These are phyloP conservation scores for Podospora didyma DNA, from an alignment of 495 filamentous ascomycete species.

Conservation along the genomic window DNA sequence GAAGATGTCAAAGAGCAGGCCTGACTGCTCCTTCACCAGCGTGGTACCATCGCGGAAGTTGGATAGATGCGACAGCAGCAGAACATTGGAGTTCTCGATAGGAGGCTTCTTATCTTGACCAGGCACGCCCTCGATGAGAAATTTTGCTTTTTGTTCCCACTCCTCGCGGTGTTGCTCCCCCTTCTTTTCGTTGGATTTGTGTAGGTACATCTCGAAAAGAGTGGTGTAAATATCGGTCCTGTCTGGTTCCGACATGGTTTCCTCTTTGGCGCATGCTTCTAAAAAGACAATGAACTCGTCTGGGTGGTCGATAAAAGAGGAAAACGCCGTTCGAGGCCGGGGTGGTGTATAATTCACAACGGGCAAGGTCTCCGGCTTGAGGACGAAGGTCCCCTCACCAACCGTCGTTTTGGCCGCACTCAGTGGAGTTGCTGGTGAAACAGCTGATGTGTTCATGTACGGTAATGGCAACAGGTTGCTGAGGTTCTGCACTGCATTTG, in stretches of 20 bases:
- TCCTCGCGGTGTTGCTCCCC: conserved; percentile 60
- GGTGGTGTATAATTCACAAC: conserved; percentile 60
- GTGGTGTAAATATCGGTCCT: conserved; percentile 89
- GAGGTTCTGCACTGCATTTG: conserved; percentile 75
- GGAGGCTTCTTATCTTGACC: conserved; percentile 50
- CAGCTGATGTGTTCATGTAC: conserved; percentile 65
- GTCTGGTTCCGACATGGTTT: conserved; percentile 61
- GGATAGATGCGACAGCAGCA: conserved; percentile 87
- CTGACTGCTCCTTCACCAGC: conserved; percentile 89
- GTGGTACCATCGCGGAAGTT: conserved; percentile 87
- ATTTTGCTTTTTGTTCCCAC: conserved; percentile 88
- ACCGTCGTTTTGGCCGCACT: conserved; percentile 30
- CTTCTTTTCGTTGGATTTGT: conserved; percentile 74
- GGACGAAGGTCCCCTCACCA: conserved; percentile 24
- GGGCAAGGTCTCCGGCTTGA: conserved; percentile 26
- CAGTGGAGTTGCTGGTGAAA: conserved; percentile 26
- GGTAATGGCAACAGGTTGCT: conserved; percentile 79
- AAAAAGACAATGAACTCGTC: conserved; percentile 87
- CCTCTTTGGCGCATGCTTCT: conserved; percentile 72
- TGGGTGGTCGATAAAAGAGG: conserved; percentile 91
- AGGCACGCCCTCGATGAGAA: conserved; percentile 66
- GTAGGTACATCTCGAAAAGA: conserved; percentile 95
- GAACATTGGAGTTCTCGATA: conserved; percentile 90
- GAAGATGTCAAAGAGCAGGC: conserved; percentile 91
- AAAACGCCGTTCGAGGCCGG: conserved; percentile 87